A percentile compares a stretch with the other conserved stretches of the same genome.
phyloP scores from a whole-genome alignment of 495 filamentous ascomycete genomes.

The Aspergillus campestris region DNA sequence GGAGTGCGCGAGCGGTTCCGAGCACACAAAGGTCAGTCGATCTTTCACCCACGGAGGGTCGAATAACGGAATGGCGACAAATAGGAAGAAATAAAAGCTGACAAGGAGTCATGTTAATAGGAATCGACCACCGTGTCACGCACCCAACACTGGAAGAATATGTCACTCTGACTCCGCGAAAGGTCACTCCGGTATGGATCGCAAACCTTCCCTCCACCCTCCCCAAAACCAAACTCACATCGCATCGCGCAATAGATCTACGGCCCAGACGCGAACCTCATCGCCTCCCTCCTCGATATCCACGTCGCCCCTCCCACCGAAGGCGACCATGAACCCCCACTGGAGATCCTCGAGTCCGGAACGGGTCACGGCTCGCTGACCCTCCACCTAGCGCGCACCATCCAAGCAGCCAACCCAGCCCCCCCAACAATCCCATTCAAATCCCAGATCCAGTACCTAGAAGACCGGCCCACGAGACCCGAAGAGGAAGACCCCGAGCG shows the following conservation, averaged over 20 bases:
- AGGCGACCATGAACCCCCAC: slow-evolving; percentile 13
- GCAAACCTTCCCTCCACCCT: background rate
- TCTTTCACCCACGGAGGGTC: background rate
- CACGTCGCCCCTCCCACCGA: slow-evolving; percentile 41
- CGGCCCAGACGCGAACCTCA: slow-evolving; percentile 59
- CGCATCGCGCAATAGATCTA: slow-evolving; percentile 48
- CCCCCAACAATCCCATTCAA: slow-evolving; percentile 25
- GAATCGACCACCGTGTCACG: slow-evolving; percentile 43
- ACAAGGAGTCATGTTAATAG: slow-evolving; percentile 13
- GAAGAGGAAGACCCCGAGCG: background rate
- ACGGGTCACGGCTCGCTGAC: slow-evolving; percentile 74
- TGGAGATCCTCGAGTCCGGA: slow-evolving; percentile 75
- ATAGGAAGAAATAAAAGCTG: background rate
- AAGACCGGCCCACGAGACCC: no score
- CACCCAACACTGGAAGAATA: slow-evolving; percentile 66
- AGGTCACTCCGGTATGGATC: slow-evolving; percentile 61
- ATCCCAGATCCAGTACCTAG: slow-evolving; percentile 31
- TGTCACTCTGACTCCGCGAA: slow-evolving; percentile 49
- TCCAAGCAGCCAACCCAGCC: slow-evolving; percentile 60
- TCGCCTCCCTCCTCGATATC: slow-evolving; percentile 66
- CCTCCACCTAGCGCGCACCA: slow-evolving; percentile 61
- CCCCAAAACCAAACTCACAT: background rate
- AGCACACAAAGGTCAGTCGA: slow-evolving; percentile 35
- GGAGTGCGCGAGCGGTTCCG: slow-evolving; percentile 45
- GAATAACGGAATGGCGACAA: background rate